A percentile compares a stretch with the other conserved stretches of the same genome.
Conservation (phyloP, 2,329 filamentous ascomycete species). For the Alternaria metachromatica region DNA sequence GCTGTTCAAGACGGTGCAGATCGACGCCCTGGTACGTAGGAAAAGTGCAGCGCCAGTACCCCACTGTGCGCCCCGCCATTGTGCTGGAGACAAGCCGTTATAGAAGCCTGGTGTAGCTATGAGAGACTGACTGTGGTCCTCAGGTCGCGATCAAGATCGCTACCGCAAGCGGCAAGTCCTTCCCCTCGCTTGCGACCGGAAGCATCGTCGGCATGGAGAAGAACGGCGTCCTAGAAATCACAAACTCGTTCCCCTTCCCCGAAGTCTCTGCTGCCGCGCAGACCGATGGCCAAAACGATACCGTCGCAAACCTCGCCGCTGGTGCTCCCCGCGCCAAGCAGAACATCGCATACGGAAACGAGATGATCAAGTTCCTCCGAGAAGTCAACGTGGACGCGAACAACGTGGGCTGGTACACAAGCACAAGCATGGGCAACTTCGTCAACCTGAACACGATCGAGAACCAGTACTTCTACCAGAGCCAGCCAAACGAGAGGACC, state of each 20-base stretch:
- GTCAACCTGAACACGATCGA: constrained; percentile 94
- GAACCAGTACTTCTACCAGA: constrained; percentile 98
- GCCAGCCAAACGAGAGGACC: constrained; percentile 83
- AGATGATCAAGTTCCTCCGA: constrained; percentile 96
- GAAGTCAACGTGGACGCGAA: constrained; percentile 99
- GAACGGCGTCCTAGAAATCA: constrained; percentile 81
- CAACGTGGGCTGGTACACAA: constrained; percentile 98
- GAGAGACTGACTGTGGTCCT: constrained; percentile 28
- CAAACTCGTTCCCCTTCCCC: constrained; percentile 94
- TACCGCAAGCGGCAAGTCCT: constrained; percentile 87
- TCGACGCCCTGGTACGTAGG: constrained; percentile 84
- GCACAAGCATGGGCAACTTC: constrained; percentile 98
- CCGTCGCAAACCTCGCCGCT: constrained; percentile 69
- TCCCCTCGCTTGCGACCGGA: constrained; percentile 88
- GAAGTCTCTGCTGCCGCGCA: constrained; percentile 75
- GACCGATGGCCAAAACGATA: constrained; percentile 51
- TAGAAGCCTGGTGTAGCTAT: not conserved
- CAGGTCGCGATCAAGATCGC: constrained; percentile 98
- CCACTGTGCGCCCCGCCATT: constrained; percentile 40
- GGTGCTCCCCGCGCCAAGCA: constrained; percentile 91
- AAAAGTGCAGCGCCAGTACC: constrained; percentile 42
- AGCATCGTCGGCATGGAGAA: constrained; percentile 93
- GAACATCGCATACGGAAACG: constrained; percentile 85
- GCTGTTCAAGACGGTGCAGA: constrained; percentile 85
- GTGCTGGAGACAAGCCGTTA: constrained; percentile 15